Evolutionary conservation across 2,329 filamentous ascomycete species (phyloP).

Genomic region (Purpureocillium takamizusanense): DNA sequence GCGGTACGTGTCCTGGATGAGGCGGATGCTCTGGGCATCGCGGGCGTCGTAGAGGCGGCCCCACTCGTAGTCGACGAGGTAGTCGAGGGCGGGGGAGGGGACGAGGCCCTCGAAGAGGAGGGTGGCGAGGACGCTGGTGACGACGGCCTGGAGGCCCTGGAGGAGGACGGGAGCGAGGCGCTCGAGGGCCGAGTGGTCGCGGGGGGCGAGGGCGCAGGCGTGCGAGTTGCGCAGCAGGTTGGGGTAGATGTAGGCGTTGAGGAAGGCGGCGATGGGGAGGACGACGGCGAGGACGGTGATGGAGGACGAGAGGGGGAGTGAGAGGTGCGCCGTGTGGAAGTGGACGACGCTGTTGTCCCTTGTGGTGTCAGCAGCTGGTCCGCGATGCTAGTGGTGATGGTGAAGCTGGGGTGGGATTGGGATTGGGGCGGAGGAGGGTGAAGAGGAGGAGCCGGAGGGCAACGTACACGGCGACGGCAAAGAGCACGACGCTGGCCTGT

Average conservation of each 20-base stretch:
- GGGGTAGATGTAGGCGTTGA: slow-evolving; percentile 26
- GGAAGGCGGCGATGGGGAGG: slow-evolving; percentile 28
- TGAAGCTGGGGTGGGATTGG: too few species aligned
- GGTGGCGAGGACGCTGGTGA: slow-evolving; percentile 34
- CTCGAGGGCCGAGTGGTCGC: slow-evolving; percentile 11
- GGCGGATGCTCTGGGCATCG: slow-evolving; percentile 38
- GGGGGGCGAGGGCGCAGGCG: slow-evolving; percentile 9
- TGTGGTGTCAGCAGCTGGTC: background rate
- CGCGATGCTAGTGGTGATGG: too few species aligned
- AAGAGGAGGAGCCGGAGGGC: background rate
- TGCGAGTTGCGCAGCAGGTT: slow-evolving; percentile 17
- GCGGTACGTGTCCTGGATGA: slow-evolving; percentile 55
- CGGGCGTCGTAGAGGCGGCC: slow-evolving; percentile 39
- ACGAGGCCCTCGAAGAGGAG: slow-evolving; percentile 26
- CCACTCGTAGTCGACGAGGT: slow-evolving; percentile 50
- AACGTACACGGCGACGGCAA: slow-evolving; percentile 21
- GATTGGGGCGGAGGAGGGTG: too few species aligned
- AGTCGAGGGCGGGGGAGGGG: slow-evolving; percentile 29
- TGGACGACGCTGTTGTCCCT: slow-evolving; percentile 25
- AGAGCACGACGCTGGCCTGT: slow-evolving; percentile 19
- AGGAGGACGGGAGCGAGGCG: slow-evolving; percentile 19
- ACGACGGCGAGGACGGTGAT: slow-evolving; percentile 27
- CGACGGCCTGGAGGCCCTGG: slow-evolving; percentile 32
- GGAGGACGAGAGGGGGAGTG: slow-evolving; percentile 27
- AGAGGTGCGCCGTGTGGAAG: slow-evolving; percentile 26